These are phyloP conservation scores for Apiotrichum sp. DNA, from an alignment of 1,284 basidiomycete genomes.

Conservation along the genomic window DNA sequence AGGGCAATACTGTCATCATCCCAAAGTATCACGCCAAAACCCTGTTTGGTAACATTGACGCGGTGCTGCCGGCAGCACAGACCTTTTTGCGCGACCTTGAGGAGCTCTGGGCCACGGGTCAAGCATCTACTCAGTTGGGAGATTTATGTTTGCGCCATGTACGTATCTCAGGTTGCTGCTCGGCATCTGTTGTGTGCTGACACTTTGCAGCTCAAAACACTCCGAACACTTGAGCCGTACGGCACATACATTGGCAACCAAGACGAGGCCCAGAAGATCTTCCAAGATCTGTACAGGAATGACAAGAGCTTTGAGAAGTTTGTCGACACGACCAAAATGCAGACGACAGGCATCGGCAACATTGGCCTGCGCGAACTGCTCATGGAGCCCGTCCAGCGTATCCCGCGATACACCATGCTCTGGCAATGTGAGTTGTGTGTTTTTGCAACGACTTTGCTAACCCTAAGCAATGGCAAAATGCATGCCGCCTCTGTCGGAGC, in stretches of 20 bases:
- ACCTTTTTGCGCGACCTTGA: slow-evolving; percentile 81
- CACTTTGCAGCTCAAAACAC: slow-evolving; percentile 57
- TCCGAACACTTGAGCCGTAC: slow-evolving; percentile 81
- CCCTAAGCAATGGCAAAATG: slow-evolving; percentile 69
- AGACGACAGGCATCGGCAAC: slow-evolving; percentile 70
- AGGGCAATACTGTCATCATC: slow-evolving; percentile 77
- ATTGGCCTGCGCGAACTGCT: slow-evolving; percentile 88
- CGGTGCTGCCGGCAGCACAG: slow-evolving; percentile 77
- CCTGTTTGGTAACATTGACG: slow-evolving; percentile 89
- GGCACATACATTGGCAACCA: slow-evolving; percentile 84
- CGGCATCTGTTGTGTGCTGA: not conserved
- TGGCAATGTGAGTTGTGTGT: slow-evolving; percentile 56
- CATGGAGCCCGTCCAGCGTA: slow-evolving; percentile 99
- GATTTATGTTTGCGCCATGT: slow-evolving; percentile 77
- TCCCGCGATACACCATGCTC: slow-evolving; percentile 90
- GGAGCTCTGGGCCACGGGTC: slow-evolving; percentile 56
- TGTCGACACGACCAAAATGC: slow-evolving; percentile 84
- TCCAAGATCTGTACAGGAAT: slow-evolving; percentile 73
- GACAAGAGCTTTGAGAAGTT: slow-evolving; percentile 69
- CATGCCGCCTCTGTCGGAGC: slow-evolving; percentile 68
- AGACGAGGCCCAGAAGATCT: slow-evolving; percentile 85
- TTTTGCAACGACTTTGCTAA: not conserved
- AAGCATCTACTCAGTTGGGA: slow-evolving; percentile 61
- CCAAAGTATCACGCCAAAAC: slow-evolving; percentile 84
- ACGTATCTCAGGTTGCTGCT: slow-evolving; percentile 15